Evolutionary conservation across 179 eudicot genomes (phyloP), one percentile per base, ranked within the genome.

Genomic region (Actinidia arguta): DNA sequence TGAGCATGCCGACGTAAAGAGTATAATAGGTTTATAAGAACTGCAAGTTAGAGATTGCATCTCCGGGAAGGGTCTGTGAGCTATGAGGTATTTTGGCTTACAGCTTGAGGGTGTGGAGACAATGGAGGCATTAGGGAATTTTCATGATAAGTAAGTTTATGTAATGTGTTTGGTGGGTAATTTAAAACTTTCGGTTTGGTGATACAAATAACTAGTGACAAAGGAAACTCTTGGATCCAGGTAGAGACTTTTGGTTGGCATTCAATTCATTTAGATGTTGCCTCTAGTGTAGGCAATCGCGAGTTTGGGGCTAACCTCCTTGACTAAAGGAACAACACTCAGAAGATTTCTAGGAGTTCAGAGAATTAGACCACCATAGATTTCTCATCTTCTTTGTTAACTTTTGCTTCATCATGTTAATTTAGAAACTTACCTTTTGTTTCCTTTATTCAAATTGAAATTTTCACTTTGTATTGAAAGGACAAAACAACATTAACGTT

Each of bases 51-150:
- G 18, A 42, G 16, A 51, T 64, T 25, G 31, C 39, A 17, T 66
- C 50, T 31, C 27, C 9, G 46, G 36, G 61, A 61, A 44, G 17
- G 80, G n/a, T 58, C 14, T 46, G 2, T 56, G 64, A 66, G 42
- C n/a, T 64, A 78, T 78, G 20, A 16, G 47, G 20, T 79, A 4
- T 67, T 36, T 66, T 51, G 14, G 51, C 73, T 78, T 63, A 5
- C 61, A 67, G 51, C 5, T 78, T 8, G 51, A 3, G 0, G 46
- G 36, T 20, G 27, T 69, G 50, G 50, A 12, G 51, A 27, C 22
- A 67, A 6, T 51, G 81, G 48, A 46, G 59, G 59, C 36, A 67
- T 68, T 79, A n/a, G 14, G 8, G 47, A 66, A 20, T 64, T 18
- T 51, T 20, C 18, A 17, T 11, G 16, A 47, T 8, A 63, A 31